These are phyloP conservation scores for Linum tenue DNA, from an alignment of 345 rosid genomes.

Conservation along the genomic window DNA sequence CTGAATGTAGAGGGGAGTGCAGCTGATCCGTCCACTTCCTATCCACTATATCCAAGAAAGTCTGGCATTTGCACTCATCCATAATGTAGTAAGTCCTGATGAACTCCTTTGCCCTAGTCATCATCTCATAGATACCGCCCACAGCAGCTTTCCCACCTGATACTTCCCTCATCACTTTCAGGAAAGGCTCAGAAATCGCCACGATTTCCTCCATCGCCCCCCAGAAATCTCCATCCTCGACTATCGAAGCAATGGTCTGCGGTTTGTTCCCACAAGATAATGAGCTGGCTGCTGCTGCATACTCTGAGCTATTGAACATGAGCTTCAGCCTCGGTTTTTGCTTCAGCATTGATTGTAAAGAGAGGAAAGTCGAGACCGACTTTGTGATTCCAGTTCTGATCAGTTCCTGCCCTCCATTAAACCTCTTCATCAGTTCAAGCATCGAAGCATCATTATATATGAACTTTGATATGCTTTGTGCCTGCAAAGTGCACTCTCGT, in stretches of 20 bases:
- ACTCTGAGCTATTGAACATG: conserved; percentile 70
- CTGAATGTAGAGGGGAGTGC: conserved; percentile 76
- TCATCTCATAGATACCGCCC: conserved; percentile 71
- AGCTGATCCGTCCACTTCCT: conserved; percentile 74
- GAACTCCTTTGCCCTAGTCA: conserved; percentile 78
- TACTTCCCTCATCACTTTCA: conserved; percentile 74
- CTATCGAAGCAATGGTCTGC: conserved; percentile 41
- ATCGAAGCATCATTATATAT: conserved; percentile 54
- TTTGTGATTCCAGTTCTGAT: conserved; percentile 67
- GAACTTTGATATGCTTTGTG: conserved; percentile 59
- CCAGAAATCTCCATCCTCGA: conserved; percentile 75
- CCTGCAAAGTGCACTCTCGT: conserved; percentile 59
- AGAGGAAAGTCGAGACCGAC: conserved; percentile 56
- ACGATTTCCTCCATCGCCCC: conserved; percentile 75
- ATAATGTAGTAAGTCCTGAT: conserved; percentile 77
- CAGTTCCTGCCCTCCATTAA: conserved; percentile 62
- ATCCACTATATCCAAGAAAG: conserved; percentile 65
- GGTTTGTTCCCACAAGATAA: conserved; percentile 44
- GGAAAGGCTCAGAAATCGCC: conserved; percentile 80
- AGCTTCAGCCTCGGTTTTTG: conserved; percentile 60
- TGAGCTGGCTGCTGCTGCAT: conserved; percentile 37
- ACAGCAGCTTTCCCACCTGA: conserved; percentile 69
- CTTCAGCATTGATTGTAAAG: conserved; percentile 66
- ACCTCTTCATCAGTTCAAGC: conserved; percentile 72
- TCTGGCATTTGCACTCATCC: conserved; percentile 82